Percentiles rank a stretch among this genome's conserved stretches.
Conservation (phyloP, 1,284 basidiomycete genomes). For the Puccinia polysora region DNA sequence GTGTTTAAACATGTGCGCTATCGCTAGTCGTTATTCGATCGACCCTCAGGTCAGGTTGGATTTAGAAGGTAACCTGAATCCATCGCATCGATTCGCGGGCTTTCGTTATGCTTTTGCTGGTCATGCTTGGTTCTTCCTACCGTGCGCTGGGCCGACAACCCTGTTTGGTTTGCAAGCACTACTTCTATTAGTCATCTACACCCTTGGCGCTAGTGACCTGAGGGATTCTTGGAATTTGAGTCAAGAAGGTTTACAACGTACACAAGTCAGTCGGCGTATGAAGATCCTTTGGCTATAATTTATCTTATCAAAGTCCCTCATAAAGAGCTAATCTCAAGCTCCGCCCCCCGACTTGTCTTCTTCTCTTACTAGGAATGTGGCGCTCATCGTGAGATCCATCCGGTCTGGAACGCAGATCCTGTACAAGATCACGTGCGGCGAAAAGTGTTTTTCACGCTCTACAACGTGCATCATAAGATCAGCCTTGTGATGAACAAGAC, state of each 20-base stretch:
- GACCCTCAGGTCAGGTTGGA: slow-evolving; percentile 59
- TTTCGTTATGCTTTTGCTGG: slow-evolving; percentile 11
- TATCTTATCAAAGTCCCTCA: not conserved
- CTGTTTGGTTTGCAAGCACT: slow-evolving; percentile 20
- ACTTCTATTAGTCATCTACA: not conserved
- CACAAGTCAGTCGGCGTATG: slow-evolving; percentile 20
- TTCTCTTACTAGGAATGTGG: slow-evolving; percentile 9
- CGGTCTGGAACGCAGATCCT: slow-evolving; percentile 4
- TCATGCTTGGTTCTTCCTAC: not conserved
- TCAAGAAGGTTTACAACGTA: slow-evolving; percentile 8
- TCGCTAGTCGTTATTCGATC: slow-evolving; percentile 65
- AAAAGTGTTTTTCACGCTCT: slow-evolving; percentile 11
- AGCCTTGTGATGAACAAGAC: not conserved
- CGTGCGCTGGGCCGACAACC: not conserved
- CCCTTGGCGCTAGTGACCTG: not conserved
- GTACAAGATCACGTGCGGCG: slow-evolving; percentile 19
- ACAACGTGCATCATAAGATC: slow-evolving; percentile 8
- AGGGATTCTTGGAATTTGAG: slow-evolving; percentile 7
- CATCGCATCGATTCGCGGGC: not conserved
- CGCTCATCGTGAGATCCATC: slow-evolving; percentile 21
- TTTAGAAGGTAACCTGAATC: not conserved
- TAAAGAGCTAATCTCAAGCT: not conserved
- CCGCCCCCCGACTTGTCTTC: not conserved
- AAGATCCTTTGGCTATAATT: not conserved
- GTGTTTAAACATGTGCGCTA: slow-evolving; percentile 69